Evolutionary conservation across 2,329 filamentous ascomycete species (phyloP).

Genomic region (Chrysoporthe deuterocubensis): DNA sequence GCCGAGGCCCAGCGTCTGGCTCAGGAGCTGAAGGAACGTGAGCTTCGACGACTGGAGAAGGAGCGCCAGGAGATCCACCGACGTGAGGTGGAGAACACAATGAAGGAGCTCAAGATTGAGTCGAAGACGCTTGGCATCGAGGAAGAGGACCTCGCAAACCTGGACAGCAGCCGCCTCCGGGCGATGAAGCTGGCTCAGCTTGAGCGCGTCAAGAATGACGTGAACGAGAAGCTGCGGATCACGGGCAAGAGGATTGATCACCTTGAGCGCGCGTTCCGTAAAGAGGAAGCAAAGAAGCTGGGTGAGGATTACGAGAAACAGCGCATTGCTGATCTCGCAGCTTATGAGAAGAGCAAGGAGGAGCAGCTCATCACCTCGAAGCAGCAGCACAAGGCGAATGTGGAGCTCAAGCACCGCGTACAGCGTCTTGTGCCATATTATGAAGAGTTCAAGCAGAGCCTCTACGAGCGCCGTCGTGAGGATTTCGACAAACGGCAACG

Average conservation of each 20-base stretch:
- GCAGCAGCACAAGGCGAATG: constrained; percentile 87
- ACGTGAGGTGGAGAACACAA: constrained; percentile 91
- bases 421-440: constrained; percentile 83
- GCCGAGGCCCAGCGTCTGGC: constrained; percentile 86
- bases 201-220: constrained; percentile 96
- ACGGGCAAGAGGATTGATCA: constrained; percentile 97
- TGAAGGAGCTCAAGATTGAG: constrained; percentile 87
- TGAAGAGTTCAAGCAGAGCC: constrained; percentile 78
- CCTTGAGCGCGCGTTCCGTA: constrained; percentile 93
- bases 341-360: constrained; percentile 78
- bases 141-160: constrained; percentile 78
- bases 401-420: constrained; percentile 92
- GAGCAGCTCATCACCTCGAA: constrained; percentile 81
- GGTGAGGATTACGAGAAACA: constrained; percentile 84
- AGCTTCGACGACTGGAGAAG: constrained; percentile 81
- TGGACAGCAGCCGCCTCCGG: constrained; percentile 89
- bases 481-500: constrained; percentile 95
- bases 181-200: constrained; percentile 94
- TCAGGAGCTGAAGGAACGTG: constrained; percentile 91
- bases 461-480: constrained; percentile 86
- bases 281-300: constrained; percentile 93
- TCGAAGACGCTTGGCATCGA: constrained; percentile 78
- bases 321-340: constrained; percentile 74
- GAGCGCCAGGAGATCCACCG: constrained; percentile 89
- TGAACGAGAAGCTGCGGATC: constrained; percentile 86